These are phyloP conservation scores for Chlorociboria aeruginascens DNA, from an alignment of 495 filamentous ascomycete genomes.

Conservation along the genomic window DNA sequence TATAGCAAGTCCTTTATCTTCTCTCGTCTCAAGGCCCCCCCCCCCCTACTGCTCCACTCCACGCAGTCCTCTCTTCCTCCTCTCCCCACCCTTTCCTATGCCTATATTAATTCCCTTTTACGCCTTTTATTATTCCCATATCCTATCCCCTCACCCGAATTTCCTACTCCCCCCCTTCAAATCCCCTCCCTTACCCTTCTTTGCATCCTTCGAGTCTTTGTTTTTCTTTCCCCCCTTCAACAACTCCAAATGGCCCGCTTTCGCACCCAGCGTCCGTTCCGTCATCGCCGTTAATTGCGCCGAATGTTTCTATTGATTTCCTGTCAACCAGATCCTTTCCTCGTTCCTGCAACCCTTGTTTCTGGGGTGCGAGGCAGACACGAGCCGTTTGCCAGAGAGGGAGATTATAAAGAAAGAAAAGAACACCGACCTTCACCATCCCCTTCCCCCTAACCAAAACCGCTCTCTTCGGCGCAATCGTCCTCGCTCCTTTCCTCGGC, in stretches of 20 bases:
- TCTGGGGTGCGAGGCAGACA: too few species aligned
- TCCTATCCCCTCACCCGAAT: conserved; percentile 15
- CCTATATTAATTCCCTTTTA: background rate
- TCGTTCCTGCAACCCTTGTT: too few species aligned
- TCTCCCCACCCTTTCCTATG: too few species aligned
- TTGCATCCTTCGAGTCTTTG: conserved; percentile 25
- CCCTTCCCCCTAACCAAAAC: conserved; percentile 45
- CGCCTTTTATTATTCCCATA: background rate
- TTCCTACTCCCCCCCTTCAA: conserved; percentile 21
- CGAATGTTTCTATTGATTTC: conserved; percentile 43
- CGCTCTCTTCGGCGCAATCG: conserved; percentile 60
- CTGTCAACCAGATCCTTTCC: background rate
- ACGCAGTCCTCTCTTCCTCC: too few species aligned
- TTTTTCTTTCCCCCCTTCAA: conserved; percentile 55
- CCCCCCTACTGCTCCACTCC: too few species aligned
- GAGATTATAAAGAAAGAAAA: conserved; percentile 1
- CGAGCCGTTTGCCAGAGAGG: too few species aligned
- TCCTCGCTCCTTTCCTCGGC: conserved; percentile 43
- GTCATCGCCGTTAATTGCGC: conserved; percentile 51
- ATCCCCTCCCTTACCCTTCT: conserved; percentile 13
- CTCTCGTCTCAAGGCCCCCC: too few species aligned
- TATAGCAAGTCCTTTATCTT: too few species aligned
- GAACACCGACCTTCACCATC: conserved; percentile 43
- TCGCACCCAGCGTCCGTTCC: conserved; percentile 52
- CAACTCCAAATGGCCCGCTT: conserved; percentile 64